A percentile compares a stretch with the other conserved stretches of the same genome.
phyloP scores from a whole-genome alignment of 371 early-diverging fungal genomes.

The Rhizopus microsporus region DNA sequence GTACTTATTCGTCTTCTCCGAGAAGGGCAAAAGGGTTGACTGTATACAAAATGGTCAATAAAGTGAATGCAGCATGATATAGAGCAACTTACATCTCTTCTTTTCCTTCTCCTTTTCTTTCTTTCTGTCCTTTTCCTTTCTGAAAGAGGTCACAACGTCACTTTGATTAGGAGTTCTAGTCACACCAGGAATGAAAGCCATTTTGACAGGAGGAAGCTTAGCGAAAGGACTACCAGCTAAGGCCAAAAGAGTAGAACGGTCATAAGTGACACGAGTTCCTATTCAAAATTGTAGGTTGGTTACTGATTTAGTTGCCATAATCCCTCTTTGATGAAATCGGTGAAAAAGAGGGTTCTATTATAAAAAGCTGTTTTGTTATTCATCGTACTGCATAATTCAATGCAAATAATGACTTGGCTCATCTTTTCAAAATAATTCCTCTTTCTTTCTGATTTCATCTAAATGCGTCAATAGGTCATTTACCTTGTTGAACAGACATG shows the following conservation, averaged over 20 bases:
- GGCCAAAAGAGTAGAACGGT: conserved; percentile 63
- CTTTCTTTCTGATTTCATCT: neutral
- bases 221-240: conserved; percentile 67
- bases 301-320: too few species aligned
- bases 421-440: neutral
- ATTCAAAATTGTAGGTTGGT: too few species aligned
- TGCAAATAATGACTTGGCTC: too few species aligned
- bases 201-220: conserved; percentile 61
- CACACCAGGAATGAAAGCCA: conserved; percentile 67
- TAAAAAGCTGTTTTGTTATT: too few species aligned
- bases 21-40: conserved; percentile 48
- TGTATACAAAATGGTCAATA: conserved; percentile 5
- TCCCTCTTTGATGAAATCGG: too few species aligned
- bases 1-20: conserved; percentile 17
- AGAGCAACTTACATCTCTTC: conserved; percentile 43
- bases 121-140: conserved; percentile 39
- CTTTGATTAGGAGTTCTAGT: conserved; percentile 46
- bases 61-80: neutral
- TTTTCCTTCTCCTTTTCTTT: conserved; percentile 47
- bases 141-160: conserved; percentile 32
- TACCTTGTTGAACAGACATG: conserved; percentile 30
- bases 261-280: conserved; percentile 62
- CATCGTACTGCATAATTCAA: too few species aligned
- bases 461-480: neutral
- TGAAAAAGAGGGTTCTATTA: too few species aligned